Base-by-base conservation (phyloP, 495 filamentous ascomycete species). In the Aspergillus baeticus region DNA sequence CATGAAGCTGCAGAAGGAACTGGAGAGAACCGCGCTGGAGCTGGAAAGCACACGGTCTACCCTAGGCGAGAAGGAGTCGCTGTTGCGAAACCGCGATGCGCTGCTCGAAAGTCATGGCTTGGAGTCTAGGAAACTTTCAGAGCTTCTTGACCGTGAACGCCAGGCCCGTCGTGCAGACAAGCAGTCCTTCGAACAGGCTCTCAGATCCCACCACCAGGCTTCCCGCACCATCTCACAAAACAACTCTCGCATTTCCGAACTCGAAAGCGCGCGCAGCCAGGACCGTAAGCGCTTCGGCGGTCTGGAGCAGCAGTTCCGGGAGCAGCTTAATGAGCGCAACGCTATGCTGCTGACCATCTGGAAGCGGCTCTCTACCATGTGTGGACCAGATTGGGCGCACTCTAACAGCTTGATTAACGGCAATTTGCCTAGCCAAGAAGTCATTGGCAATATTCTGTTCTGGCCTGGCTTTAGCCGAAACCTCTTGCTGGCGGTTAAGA, bases 121-220 rank as follows among this genome's bases (percentile, higher is more conserved):
- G 38, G 94, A 98, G 66, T 87, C 84, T 29, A 83, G 88, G 47
- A 92, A 92, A 63, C 75, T 98, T 23, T 84, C 84, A 6, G 93
- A 98, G 49, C 77, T 96, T 42, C 84, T 98, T 26, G 94, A 98
- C 26, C 93, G 93, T 51, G 94, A 98, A 72, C 86, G 91, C 31
- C 83, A 89, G 61, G 84, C 84, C 45, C 90, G 94, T 54, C 84
- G 88, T 36, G 86, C 88, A 49, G 91, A 94, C 58, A 92, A 90
- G 65, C 80, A 88, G 55, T 85, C 92, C 36, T 91, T 92, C 57
- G 94, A 98, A 61, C 86, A 89, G 38, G 85, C 90, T 59, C 86
- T 95, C 64, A 91, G 88, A 61, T 90, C 88, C 2, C 88, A 95
- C 55, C 88, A 92, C 49, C 89, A 91, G 50, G 86, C 91, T 38